Percentiles rank a stretch among this genome's conserved stretches.
phyloP scores from a whole-genome alignment of 2,329 filamentous ascomycete genomes.

The Allantophomopsis cytisporea region DNA sequence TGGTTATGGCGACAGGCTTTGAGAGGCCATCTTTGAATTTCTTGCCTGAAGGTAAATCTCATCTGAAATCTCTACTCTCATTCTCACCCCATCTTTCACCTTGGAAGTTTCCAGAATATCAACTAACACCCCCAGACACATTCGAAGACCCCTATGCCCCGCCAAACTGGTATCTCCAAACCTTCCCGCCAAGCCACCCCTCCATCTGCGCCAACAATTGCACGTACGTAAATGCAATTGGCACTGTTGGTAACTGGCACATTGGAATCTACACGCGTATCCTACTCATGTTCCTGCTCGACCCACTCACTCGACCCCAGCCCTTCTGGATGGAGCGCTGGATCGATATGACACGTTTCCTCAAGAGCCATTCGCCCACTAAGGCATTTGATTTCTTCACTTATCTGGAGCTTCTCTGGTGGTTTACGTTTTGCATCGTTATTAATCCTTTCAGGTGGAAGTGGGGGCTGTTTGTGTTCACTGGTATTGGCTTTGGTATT shows the following conservation, averaged over 20 bases:
- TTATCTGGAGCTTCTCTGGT: conserved; percentile 72
- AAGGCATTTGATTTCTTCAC: conserved; percentile 84
- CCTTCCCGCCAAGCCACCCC: conserved; percentile 63
- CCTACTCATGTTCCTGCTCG: conserved; percentile 73
- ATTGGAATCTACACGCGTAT: conserved; percentile 84
- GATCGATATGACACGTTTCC: conserved; percentile 68
- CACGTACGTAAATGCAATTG: conserved; percentile 71
- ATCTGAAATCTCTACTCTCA: neutral
- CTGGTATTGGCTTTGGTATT: conserved; percentile 54
- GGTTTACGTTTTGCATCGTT: conserved; percentile 67
- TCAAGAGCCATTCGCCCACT: conserved; percentile 58
- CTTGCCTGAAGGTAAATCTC: conserved; percentile 33
- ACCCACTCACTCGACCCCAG: conserved; percentile 60
- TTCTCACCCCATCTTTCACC: neutral
- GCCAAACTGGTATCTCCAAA: conserved; percentile 82
- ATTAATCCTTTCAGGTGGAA: conserved; percentile 87
- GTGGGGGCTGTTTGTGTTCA: conserved; percentile 75
- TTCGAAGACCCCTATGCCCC: conserved; percentile 63
- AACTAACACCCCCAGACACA: conserved; percentile 31
- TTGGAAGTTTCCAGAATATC: too few relatives aligned
- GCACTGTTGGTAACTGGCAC: conserved; percentile 75
- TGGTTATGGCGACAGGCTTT: conserved; percentile 76
- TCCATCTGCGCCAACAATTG: conserved; percentile 72
- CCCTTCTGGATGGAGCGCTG: conserved; percentile 69
- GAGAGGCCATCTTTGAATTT: conserved; percentile 61